Percentiles rank a stretch among this genome's conserved stretches.
Conservation (phyloP, 1,284 basidiomycete species). For the Austroboletus novae-zelandiae region DNA sequence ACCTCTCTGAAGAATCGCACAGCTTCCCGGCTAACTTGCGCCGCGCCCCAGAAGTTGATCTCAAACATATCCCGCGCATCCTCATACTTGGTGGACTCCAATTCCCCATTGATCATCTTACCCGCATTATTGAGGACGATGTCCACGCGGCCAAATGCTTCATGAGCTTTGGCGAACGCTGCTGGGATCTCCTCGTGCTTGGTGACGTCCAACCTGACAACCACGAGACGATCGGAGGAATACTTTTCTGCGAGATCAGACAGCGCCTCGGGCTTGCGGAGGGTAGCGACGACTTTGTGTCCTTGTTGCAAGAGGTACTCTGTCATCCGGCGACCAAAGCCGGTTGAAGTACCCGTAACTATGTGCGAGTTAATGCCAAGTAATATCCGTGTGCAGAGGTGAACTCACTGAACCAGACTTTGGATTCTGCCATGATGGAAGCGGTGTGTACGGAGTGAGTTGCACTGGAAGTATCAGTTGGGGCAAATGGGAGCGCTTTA, state of each 20-base stretch:
- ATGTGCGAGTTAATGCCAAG: too few relatives aligned
- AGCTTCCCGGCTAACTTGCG: too few relatives aligned
- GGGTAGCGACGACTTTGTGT: constrained; percentile 35
- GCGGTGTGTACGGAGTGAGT: too few relatives aligned
- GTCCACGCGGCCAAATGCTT: constrained; percentile 10
- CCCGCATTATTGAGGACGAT: constrained; percentile 19
- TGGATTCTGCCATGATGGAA: too few relatives aligned
- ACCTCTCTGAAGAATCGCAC: too few relatives aligned
- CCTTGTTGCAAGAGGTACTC: constrained; percentile 29
- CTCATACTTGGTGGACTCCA: neutral
- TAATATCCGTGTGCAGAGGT: too few relatives aligned
- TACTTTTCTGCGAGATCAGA: constrained; percentile 30
- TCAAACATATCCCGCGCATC: too few relatives aligned
- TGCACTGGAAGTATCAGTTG: too few relatives aligned
- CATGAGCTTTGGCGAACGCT: constrained; percentile 7
- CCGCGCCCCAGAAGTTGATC: too few relatives aligned
- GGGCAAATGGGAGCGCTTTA: too few relatives aligned
- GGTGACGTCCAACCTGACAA: constrained; percentile 41
- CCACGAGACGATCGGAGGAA: constrained; percentile 30
- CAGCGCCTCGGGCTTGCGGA: constrained; percentile 31
- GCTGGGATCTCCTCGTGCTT: constrained; percentile 11
- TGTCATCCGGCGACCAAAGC: constrained; percentile 22
- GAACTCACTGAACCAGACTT: too few relatives aligned
- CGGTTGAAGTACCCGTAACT: constrained; percentile 24
- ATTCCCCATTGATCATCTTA: constrained; percentile 7